Base-by-base conservation (phyloP, 2,329 filamentous ascomycete genomes). In the Mollisia scopiformis region DNA sequence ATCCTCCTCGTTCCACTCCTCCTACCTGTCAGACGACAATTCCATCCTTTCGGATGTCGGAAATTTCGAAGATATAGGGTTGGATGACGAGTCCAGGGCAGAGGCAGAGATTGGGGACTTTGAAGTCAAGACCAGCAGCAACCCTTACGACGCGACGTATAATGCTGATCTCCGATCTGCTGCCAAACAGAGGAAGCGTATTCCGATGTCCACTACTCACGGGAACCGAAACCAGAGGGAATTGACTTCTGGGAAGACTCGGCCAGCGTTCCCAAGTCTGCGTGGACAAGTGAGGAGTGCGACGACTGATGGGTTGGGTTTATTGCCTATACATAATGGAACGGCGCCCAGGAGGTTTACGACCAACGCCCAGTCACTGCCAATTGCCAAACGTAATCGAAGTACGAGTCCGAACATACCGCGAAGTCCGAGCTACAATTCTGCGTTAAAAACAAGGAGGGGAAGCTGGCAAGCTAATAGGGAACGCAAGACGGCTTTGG, bases 61-160 rank as follows among this genome's bases (percentile, higher is more conserved):
- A 65, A 88, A 97, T 74, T 47, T 97, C 71, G 94, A 98, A 75
- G 94, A 97, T 66, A 97, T 97, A 73, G 92, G 90, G 13, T 85
- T 98, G 30, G 89, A 93, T 62, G 88, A 91, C 69, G 88, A 93
- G 70, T 80, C 56, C 14, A 62, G 70, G 27, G 61, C 62, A 6
- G 71, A 73, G 56, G 55, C 61, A 1, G 69, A 72, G 37, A 71
- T 70, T 58, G 67, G 66, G 11, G 66, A 71, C 19, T 74, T 73
- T 52, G 62, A 60, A 1, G 59, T 69, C n/a, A 72, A 72, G 55
- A 66, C 63, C 8, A 61, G 55, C 21, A 58, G 59, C 21, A 70
- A 72, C 49, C 71, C 69, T 5, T 72, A 72, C 35, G 66, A 68
- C 61, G 64, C 68, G 6, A 64, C 64, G 4, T 72, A 60, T 55